Base-by-base conservation (phyloP, 768 basidiomycete genomes). In the Lyophyllum semitale region DNA sequence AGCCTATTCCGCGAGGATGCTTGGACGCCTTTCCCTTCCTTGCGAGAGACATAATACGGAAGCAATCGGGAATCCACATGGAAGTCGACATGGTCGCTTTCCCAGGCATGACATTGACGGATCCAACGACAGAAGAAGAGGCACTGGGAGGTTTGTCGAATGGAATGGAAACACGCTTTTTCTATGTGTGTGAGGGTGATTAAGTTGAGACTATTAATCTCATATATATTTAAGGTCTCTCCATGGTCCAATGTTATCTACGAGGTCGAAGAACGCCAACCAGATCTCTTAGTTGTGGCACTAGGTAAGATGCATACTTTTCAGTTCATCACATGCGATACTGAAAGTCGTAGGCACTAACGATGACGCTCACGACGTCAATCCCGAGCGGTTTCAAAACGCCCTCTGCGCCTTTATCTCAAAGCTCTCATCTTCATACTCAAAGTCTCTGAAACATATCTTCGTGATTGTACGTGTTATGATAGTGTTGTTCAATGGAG, bases 11-110 rank as follows among this genome's bases (percentile, higher is more conserved):
- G n/a, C 44, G 51, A 25, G 56, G 51, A 7, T 57, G 56, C 47
- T 30, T 57, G 47, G 51, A 53, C 7, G 47, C 47, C 22, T 57
- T 57, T 40, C 56, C 51, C 22, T 57, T 53, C 33, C 15, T 57
- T 22, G 33, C 41, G 3, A 48, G 51, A 49, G 56, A 57, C 27
- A 13, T 38, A 26, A n/a, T 57, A 43, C 51, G 51, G 35, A 57
- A 49, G 20, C 26, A 48, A 22, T 7, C 18, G 11, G 51, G 33
- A n/a, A 22, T 43, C 4, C 42, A 23, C 18, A 53, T 57, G n/a
- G 51, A 51, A 40, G 25, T 57, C 15, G 47, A 57, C 30, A 42
- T 57, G 51, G 25, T 53, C 18, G 48, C 55, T 6, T 51, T 51
- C 8, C 56, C 56, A 22, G 56, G 56, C 4, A n/a, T 11, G 22